Evolutionary conservation across 2,329 filamentous ascomycete genomes (phyloP).

Genomic region (Fusarium verticillioides): DNA sequence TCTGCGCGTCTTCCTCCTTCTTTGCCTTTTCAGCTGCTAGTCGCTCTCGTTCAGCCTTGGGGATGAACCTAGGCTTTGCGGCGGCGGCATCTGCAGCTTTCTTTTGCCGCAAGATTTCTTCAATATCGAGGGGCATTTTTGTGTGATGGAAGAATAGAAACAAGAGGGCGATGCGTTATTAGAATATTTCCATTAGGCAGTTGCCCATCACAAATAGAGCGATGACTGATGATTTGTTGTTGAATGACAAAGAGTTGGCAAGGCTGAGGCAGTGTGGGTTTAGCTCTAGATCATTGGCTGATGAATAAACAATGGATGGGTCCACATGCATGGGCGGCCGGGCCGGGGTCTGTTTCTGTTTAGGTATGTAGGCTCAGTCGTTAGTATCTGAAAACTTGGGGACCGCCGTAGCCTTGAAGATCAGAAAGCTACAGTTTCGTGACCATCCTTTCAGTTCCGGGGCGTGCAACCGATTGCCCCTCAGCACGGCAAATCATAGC

Average conservation of each 20-base stretch:
- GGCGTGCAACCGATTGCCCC: conserved; percentile 34
- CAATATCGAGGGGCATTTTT: conserved; percentile 73
- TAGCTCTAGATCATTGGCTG: conserved; percentile 16
- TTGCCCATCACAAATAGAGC: neutral
- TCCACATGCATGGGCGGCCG: neutral
- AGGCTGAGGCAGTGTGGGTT: conserved; percentile 37
- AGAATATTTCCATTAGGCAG: neutral
- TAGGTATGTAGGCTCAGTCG: neutral
- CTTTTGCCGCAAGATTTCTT: conserved; percentile 87
- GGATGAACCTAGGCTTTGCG: conserved; percentile 88
- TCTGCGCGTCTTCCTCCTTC: conserved; percentile 73
- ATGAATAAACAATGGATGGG: neutral
- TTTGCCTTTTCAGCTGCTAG: conserved; percentile 81
- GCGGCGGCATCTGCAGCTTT: conserved; percentile 86
- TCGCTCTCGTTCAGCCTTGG: conserved; percentile 83
- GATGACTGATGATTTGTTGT: conserved; percentile 6
- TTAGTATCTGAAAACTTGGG: conserved; percentile 32
- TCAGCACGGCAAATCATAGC: conserved; percentile 26
- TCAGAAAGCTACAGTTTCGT: conserved; percentile 17
- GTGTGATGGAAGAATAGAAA: neutral
- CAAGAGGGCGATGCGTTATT: neutral
- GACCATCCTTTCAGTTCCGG: neutral
- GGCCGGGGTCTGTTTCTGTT: neutral
- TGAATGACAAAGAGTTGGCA: conserved; percentile 15
- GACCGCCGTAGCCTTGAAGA: conserved; percentile 35